Base-by-base conservation (phyloP, 2,329 filamentous ascomycete genomes). In the Salinomyces thailandicus region DNA sequence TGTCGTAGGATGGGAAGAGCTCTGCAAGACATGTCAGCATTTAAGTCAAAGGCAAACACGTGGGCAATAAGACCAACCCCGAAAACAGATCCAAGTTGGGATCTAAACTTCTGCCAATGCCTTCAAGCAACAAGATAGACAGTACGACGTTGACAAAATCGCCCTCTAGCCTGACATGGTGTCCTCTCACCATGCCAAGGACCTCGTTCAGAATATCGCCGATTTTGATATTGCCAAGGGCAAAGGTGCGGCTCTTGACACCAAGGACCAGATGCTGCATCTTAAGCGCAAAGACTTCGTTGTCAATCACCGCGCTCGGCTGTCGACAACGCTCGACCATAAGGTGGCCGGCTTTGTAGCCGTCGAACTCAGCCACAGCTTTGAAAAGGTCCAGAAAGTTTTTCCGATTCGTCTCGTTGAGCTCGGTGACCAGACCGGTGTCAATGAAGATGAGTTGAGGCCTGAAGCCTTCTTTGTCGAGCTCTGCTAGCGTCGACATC, bases 141-240 rank as follows among this genome's bases (percentile, higher is more conserved):
- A 98, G 81, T 18, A 98, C 89, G 4, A 98, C 91, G 55, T 98
- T 98, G 56, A 98, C 86, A 56, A 96, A 98, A 58, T 98, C 91
- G 6, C 91, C 91, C 61, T 98, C 91, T 34, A 98, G 73, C 6
- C 91, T 74, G 3, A 98, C 91, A 55, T 98, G 91, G 58, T 98
- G 91, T 7, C 70, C 67, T 37, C 91, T 77, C 18, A 98, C 91
- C 86, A 98, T 95, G 41, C 72, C 72, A 30, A 98, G 68, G 0
- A 96, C 91, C 50, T 93, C 75, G 53, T 91, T 86, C 18, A 98
- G 63, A 14, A 98, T 86, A 50, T 98, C 91, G 8, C 91, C 91
- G 44, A 98, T 95, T 64, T 87, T 93, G 62, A 98, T 81, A 54
- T 85, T 94, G 4, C 89, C 89, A 0, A 98, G 71, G 0, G 91